phyloP scores from a whole-genome alignment of 345 rosid genomes.

The Salix viminalis region DNA sequence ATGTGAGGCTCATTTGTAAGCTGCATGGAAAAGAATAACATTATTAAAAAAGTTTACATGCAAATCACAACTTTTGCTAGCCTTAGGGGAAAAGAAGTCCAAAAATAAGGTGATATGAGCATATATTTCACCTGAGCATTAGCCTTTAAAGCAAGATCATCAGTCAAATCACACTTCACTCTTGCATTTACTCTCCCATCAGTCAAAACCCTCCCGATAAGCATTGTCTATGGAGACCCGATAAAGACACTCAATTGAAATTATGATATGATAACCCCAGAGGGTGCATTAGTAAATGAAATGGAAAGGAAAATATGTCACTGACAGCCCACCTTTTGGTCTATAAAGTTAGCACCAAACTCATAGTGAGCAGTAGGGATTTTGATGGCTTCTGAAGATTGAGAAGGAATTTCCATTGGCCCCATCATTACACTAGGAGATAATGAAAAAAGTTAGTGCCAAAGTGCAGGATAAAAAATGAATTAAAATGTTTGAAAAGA shows the following conservation, averaged over 20 bases:
- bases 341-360: slow-evolving; percentile 86
- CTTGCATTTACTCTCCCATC: slow-evolving; percentile 91
- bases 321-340: slow-evolving; percentile 49
- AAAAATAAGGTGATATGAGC: slow-evolving; percentile 4
- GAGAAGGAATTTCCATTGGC: slow-evolving; percentile 87
- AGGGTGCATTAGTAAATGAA: background rate
- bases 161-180: slow-evolving; percentile 81
- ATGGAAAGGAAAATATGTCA: background rate
- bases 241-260: background rate
- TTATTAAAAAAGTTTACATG: background rate
- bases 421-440: slow-evolving; percentile 74
- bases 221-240: slow-evolving; percentile 58
- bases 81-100: background rate
- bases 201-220: slow-evolving; percentile 79
- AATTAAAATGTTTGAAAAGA: background rate
- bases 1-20: slow-evolving; percentile 73
- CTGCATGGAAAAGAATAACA: slow-evolving; percentile 39
- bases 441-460: background rate
- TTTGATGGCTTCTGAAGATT: slow-evolving; percentile 74
- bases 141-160: slow-evolving; percentile 67
- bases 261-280: background rate
- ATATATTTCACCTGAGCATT: slow-evolving; percentile 64
- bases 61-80: background rate
- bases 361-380: slow-evolving; percentile 87
- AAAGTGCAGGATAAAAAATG: background rate